phyloP scores from a whole-genome alignment of 2,329 filamentous ascomycete genomes.

The Fusarium musae region DNA sequence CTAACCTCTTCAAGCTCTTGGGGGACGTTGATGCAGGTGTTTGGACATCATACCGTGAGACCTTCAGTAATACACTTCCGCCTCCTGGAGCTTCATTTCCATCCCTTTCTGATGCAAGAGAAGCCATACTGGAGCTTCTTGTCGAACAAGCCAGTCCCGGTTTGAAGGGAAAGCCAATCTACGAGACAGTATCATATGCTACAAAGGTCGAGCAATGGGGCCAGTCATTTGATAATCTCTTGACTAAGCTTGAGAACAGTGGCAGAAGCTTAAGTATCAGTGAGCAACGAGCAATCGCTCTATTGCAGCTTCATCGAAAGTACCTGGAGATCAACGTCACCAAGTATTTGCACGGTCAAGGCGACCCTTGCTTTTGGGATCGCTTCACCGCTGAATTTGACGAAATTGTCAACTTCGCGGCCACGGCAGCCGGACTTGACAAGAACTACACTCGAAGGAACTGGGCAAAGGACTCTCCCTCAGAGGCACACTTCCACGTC shows the following conservation, averaged over 20 bases:
- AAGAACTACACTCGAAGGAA: neutral
- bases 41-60: neutral
- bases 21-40: slow-evolving; percentile 5
- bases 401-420: neutral
- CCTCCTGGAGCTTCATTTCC: neutral
- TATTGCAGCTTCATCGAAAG: slow-evolving; percentile 20
- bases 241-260: neutral
- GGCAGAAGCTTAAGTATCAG: fast-evolving
- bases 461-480: neutral
- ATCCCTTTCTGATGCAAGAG: slow-evolving; percentile 9
- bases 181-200: neutral
- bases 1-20: neutral
- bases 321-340: slow-evolving; percentile 20
- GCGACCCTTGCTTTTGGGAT: slow-evolving; percentile 30
- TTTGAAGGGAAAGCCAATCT: slow-evolving; percentile 2
- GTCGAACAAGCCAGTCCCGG: slow-evolving; percentile 22
- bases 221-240: neutral
- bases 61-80: neutral
- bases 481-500: slow-evolving; percentile 14
- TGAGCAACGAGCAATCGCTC: slow-evolving; percentile 5
- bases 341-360: slow-evolving; percentile 15
- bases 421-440: neutral
- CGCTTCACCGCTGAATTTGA: slow-evolving; percentile 6
- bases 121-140: slow-evolving; percentile 11
- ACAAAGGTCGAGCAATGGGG: slow-evolving; percentile 13